A percentile compares a stretch with the other conserved stretches of the same genome.
phyloP scores from a whole-genome alignment of 2,329 filamentous ascomycete genomes.

The Ophiocordyceps unilateralis region DNA sequence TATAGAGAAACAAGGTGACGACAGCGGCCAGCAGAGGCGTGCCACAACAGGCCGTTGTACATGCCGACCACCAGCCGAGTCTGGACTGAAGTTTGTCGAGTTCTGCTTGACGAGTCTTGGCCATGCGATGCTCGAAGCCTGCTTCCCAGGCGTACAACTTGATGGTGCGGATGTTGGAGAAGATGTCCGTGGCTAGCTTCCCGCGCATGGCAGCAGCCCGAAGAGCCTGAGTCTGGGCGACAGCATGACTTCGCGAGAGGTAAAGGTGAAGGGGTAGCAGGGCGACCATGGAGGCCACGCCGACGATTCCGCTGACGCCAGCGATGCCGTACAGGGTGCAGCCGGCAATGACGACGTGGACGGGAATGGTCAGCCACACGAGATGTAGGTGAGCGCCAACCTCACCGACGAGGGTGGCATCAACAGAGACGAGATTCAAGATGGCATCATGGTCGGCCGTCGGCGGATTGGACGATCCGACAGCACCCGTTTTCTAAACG shows the following conservation, averaged over 20 bases:
- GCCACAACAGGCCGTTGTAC: background rate
- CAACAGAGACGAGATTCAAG: background rate
- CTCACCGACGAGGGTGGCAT: background rate
- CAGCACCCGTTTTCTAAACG: background rate
- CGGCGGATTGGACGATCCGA: background rate
- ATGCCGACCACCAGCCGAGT: conserved; percentile 20
- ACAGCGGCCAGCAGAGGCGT: background rate
- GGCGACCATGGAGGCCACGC: background rate
- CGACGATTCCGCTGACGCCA: background rate
- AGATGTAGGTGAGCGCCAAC: background rate
- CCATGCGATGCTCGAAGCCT: conserved; percentile 49
- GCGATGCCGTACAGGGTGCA: background rate
- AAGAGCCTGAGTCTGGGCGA: background rate
- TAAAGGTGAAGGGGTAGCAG: background rate
- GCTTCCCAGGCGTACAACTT: conserved; percentile 55
- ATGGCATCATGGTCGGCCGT: background rate
- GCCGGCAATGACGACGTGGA: background rate
- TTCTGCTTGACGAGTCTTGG: conserved; percentile 38
- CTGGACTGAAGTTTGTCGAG: conserved; percentile 42
- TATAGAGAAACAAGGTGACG: background rate
- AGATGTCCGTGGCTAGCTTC: conserved; percentile 28
- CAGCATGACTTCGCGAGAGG: background rate
- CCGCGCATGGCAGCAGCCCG: background rate
- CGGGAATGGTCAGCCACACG: background rate
- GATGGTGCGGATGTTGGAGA: conserved; percentile 58